Evolutionary conservation across 108 stramenopile genomes (phyloP).

Genomic region (Phaeodactylum tricornutum): DNA sequence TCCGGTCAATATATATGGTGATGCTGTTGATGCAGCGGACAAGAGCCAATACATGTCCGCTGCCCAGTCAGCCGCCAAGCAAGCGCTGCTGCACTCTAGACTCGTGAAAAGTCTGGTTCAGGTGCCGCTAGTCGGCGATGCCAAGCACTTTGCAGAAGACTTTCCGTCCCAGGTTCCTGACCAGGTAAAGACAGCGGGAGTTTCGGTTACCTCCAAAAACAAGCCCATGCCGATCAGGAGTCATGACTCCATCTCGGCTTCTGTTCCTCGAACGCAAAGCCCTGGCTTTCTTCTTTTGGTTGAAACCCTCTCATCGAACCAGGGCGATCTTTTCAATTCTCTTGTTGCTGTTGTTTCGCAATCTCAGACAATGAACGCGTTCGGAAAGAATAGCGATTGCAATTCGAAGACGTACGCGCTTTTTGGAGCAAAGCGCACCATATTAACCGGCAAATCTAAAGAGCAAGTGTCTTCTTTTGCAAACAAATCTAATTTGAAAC

Average conservation of each 20-base stretch:
- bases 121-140: too few species aligned
- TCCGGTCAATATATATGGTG: too few species aligned
- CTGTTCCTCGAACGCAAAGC: constrained; percentile 36
- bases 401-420: constrained; percentile 42
- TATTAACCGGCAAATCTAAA: constrained; percentile 24
- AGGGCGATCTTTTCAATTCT: constrained; percentile 34
- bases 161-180: not conserved
- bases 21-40: too few species aligned
- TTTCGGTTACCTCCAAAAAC: constrained; percentile 7
- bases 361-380: constrained; percentile 20
- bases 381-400: constrained; percentile 23
- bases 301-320: constrained; percentile 31
- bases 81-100: too few species aligned
- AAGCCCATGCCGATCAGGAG: not conserved
- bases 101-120: too few species aligned
- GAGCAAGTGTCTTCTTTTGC: constrained; percentile 26
- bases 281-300: constrained; percentile 38
- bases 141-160: constrained; percentile 20
- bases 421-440: constrained; percentile 55
- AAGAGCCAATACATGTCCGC: too few species aligned
- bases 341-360: constrained; percentile 33
- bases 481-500: constrained; percentile 31
- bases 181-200: not conserved
- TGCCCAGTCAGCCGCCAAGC: too few species aligned
- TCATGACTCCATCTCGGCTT: too few species aligned